phyloP scores from a whole-genome alignment of 1,284 basidiomycete species.

The Psilocybe mexicana region DNA sequence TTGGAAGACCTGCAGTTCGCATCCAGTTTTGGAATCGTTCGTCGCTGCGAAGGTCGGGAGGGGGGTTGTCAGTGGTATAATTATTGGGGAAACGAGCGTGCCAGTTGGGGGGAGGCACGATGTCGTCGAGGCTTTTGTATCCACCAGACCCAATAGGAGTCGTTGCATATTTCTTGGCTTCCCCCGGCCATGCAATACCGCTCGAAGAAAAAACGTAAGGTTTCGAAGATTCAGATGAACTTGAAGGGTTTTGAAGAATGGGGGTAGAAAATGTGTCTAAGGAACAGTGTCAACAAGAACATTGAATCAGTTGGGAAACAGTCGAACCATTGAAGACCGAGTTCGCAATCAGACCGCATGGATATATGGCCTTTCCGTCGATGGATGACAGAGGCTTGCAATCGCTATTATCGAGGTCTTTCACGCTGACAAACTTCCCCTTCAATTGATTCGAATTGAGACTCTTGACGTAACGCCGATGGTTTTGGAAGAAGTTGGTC shows the following conservation, averaged over 20 bases:
- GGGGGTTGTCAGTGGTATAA: conserved; percentile 68
- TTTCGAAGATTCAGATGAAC: conserved; percentile 47
- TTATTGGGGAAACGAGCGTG: conserved; percentile 65
- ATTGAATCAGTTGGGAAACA: not conserved
- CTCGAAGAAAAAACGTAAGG: conserved; percentile 78
- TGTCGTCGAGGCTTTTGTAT: conserved; percentile 55
- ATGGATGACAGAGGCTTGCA: conserved; percentile 85
- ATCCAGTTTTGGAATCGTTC: conserved; percentile 99
- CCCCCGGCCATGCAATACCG: conserved; percentile 94
- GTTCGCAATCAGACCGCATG: conserved; percentile 97
- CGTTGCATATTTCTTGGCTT: conserved; percentile 84
- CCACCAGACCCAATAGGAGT: conserved; percentile 45
- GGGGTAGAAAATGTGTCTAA: conserved; percentile 81
- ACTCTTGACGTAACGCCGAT: conserved; percentile 96
- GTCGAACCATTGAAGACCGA: conserved; percentile 92
- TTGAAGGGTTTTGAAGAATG: conserved; percentile 53
- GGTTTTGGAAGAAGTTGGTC: conserved; percentile 97
- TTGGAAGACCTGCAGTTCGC: conserved; percentile 95
- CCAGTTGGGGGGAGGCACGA: conserved; percentile 97
- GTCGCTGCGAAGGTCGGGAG: conserved; percentile 77
- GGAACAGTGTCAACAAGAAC: conserved; percentile 6
- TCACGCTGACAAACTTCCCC: conserved; percentile 62
- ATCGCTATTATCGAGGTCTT: conserved; percentile 68
- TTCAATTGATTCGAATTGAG: conserved; percentile 84
- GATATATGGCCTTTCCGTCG: conserved; percentile 72